Percentiles rank a stretch among this genome's conserved stretches.
phyloP scores from a whole-genome alignment of 768 basidiomycete genomes.

The Dendrothele bispora region DNA sequence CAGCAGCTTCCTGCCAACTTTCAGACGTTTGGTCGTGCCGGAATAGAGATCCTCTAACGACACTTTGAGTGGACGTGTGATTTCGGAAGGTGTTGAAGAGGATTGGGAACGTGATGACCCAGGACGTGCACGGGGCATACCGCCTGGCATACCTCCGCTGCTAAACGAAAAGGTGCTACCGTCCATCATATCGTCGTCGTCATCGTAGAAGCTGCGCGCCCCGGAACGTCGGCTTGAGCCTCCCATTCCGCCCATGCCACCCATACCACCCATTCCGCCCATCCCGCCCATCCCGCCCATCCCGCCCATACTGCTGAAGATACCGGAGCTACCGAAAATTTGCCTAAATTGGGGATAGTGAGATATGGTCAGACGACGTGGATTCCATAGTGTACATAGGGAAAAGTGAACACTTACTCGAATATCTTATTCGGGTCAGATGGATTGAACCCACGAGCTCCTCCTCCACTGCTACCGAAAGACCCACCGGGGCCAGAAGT shows the following conservation, averaged over 20 bases:
- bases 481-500: slow-evolving; percentile 39
- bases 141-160: slow-evolving; percentile 45
- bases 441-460: slow-evolving; percentile 79
- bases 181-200: slow-evolving; percentile 52
- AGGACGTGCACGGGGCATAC: slow-evolving; percentile 55
- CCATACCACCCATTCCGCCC: slow-evolving; percentile 35
- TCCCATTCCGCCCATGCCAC: slow-evolving; percentile 38
- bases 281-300: slow-evolving; percentile 35
- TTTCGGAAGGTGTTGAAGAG: slow-evolving; percentile 48
- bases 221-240: slow-evolving; percentile 23
- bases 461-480: slow-evolving; percentile 28
- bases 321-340: slow-evolving; percentile 63
- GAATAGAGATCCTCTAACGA: slow-evolving; percentile 84
- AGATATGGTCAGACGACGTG: neutral
- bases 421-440: slow-evolving; percentile 87
- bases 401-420: slow-evolving; percentile 53
- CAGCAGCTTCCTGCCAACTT: slow-evolving; percentile 75
- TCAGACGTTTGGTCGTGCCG: slow-evolving; percentile 86
- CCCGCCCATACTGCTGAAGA: no score
- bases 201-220: slow-evolving; percentile 24
- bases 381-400: neutral
- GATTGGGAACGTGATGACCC: slow-evolving; percentile 25
- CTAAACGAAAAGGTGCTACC: slow-evolving; percentile 38
- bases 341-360: slow-evolving; percentile 39
- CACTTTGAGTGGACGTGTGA: slow-evolving; percentile 80